Evolutionary conservation across 768 basidiomycete genomes (phyloP).

Genomic region (Mycena alexandri): DNA sequence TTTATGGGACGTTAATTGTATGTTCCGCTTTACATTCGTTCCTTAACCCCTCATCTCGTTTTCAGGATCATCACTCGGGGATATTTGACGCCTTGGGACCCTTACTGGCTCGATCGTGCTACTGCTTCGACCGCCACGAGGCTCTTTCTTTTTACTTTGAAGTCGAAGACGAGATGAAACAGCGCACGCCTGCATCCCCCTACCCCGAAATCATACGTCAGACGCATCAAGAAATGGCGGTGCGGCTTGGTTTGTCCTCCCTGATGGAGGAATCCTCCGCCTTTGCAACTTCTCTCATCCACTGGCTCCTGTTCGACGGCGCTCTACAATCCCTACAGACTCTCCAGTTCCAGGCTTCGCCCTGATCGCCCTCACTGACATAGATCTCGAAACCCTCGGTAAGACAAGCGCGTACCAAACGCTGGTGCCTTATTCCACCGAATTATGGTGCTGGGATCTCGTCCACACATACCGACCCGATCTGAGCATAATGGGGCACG

Average conservation of each 20-base stretch:
- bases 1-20: no score
- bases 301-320: slow-evolving; percentile 11
- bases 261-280: neutral
- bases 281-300: neutral
- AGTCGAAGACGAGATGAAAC: slow-evolving; percentile 10
- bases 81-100: no score
- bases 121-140: slow-evolving; percentile 1
- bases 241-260: neutral
- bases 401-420: neutral
- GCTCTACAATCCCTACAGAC: neutral
- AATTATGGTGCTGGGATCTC: neutral
- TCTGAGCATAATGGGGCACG: neutral
- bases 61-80: no score
- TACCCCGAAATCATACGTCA: slow-evolving; percentile 2
- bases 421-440: slow-evolving; percentile 5
- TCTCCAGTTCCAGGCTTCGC: neutral
- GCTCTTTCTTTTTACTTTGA: slow-evolving; percentile 23
- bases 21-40: no score
- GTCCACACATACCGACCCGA: neutral
- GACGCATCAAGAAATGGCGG: neutral
- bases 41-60: no score
- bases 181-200: neutral
- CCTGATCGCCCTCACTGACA: slow-evolving; percentile 5
- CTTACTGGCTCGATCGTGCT: no score
- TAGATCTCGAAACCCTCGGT: neutral